Evolutionary conservation across 306 rosid species (phyloP).

Genomic region (Fagus sylvatica): DNA sequence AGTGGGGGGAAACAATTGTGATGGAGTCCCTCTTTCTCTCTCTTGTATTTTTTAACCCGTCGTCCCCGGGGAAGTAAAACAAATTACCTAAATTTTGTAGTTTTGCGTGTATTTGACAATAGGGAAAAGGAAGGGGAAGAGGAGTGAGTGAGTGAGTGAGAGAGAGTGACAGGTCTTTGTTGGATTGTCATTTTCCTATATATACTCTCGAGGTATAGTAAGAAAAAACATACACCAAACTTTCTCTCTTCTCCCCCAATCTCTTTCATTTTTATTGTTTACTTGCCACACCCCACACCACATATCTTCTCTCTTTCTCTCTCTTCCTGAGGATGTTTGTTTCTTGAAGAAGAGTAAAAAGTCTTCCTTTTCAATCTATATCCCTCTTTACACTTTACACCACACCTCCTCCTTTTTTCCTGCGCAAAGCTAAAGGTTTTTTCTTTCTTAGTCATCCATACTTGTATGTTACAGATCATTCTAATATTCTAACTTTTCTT

Average conservation of each 20-base stretch:
- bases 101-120: slow-evolving; percentile 56
- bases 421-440: slow-evolving; percentile 5
- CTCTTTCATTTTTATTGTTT: slow-evolving; percentile 22
- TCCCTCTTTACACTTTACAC: slow-evolving; percentile 21
- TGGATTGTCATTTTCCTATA: slow-evolving; percentile 83
- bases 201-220: slow-evolving; percentile 59
- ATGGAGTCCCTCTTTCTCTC: background rate
- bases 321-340: slow-evolving; percentile 47
- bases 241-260: slow-evolving; percentile 35
- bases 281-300: slow-evolving; percentile 28
- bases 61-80: slow-evolving; percentile 37
- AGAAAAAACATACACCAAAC: slow-evolving; percentile 32
- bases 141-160: background rate
- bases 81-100: slow-evolving; percentile 30
- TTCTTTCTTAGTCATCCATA: background rate
- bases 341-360: slow-evolving; percentile 49
- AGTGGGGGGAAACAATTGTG: slow-evolving; percentile 9
- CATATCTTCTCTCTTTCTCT: slow-evolving; percentile 14
- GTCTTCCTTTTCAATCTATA: slow-evolving; percentile 25
- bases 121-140: slow-evolving; percentile 34
- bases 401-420: slow-evolving; percentile 20
- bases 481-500: background rate
- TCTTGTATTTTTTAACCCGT: slow-evolving; percentile 20
- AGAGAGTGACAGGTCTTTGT: slow-evolving; percentile 44
- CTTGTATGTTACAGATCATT: background rate